Base-by-base conservation (phyloP, 2,329 filamentous ascomycete genomes). In the Septoria petroselini region DNA sequence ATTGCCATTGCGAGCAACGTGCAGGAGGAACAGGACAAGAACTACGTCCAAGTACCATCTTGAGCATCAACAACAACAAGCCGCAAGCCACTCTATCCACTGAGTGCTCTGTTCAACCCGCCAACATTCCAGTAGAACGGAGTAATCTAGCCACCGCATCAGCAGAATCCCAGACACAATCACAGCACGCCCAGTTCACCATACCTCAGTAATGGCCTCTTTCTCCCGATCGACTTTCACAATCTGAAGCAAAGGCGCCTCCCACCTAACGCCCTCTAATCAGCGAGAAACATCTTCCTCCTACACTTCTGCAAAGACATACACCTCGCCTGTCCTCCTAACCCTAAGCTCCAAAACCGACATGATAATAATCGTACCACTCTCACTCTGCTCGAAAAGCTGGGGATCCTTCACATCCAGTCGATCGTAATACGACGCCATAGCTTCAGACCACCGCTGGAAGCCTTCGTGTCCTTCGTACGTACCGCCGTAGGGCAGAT, bases 51-150 rank as follows among this genome's bases (percentile, higher is more conserved):
- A n/a, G n/a, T n/a, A n/a, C n/a, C n/a, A n/a, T n/a, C n/a, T n/a
- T n/a, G n/a, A n/a, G n/a, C n/a, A n/a, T n/a, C n/a, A n/a, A 15
- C 19, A 5, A 12, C 4, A 41, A 17, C 7, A 18, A 17, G n/a
- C 2, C 39, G 15, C 21, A 40, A 15, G 23, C 9, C 23, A 27
- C 23, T 27, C 23, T 27, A 5, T 27, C 5, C 23, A 27, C 23
- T 5, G 5, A 60, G 31, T 4, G 45, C 50, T 40, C 55, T 41
- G 27, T 53, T 59, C 42, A 61, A 41, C 6, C 55, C 57, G 39
- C 41, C 51, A 1, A 70, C 66, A 50, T 70, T 64, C 68, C 69
- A 70, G 37, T 71, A 70, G 48, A 69, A 70, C 1, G 67, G 61
- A 44, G 58, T 61, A 0, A 70, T 63, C 18, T 27, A 27, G 5